phyloP scores from a whole-genome alignment of 345 rosid genomes.

The Gossypioides kirkii region DNA sequence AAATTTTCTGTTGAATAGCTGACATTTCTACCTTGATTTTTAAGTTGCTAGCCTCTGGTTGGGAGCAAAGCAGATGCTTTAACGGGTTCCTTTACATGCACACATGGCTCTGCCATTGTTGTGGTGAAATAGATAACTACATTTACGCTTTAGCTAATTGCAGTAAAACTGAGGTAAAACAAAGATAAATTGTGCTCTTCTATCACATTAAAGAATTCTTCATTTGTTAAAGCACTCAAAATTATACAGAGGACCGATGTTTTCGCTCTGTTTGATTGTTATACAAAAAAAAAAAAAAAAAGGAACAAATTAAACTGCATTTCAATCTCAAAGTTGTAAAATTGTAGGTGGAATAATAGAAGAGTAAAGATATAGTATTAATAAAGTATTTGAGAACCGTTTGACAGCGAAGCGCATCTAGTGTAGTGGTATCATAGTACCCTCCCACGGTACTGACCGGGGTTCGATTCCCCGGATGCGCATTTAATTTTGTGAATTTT shows the following conservation, averaged over 20 bases:
- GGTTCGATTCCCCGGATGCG: conserved; percentile 98
- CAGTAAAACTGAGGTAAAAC: too few relatives aligned
- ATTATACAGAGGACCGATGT: not conserved
- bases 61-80: not conserved
- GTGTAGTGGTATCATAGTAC: conserved; percentile 98
- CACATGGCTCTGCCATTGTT: not conserved
- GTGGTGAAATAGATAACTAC: not conserved
- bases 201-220: not conserved
- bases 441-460: conserved; percentile 96
- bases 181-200: not conserved
- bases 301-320: not conserved
- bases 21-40: not conserved
- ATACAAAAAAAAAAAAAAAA: too few relatives aligned
- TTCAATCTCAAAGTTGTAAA: not conserved
- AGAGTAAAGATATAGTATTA: not conserved
- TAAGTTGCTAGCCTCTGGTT: not conserved
- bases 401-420: conserved; percentile 46
- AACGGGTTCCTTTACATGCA: not conserved
- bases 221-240: not conserved
- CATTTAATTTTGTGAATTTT: not conserved
- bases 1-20: not conserved
- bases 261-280: not conserved
- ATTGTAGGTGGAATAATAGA: not conserved
- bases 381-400: rapidly evolving
- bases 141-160: not conserved